Percentiles rank a stretch among this genome's conserved stretches.
Conservation (phyloP, 768 basidiomycete genomes). For the Lentinula edodes region DNA sequence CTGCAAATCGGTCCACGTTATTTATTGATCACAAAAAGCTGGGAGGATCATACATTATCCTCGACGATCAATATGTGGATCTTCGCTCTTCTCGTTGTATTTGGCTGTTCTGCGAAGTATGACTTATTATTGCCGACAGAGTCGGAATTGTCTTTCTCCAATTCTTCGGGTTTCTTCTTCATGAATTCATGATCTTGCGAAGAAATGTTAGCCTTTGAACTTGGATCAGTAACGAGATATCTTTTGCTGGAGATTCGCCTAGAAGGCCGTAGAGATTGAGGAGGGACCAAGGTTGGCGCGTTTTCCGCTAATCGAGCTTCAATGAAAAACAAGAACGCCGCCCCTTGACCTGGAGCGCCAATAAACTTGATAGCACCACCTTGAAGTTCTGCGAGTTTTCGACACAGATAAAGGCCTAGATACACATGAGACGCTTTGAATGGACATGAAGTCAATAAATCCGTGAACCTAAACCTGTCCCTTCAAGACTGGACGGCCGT, state of each 20-base stretch:
- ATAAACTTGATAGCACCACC: neutral
- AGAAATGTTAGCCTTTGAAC: neutral
- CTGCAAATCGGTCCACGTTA: neutral
- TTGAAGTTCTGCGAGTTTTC: constrained; percentile 4
- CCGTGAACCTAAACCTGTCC: constrained; percentile 1
- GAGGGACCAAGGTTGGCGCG: neutral
- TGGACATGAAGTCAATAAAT: neutral
- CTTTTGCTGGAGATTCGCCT: neutral
- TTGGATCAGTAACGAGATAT: no score
- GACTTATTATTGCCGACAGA: neutral
- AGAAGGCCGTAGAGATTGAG: neutral
- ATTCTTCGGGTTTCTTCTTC: no score
- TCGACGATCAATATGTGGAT: constrained; percentile 1
- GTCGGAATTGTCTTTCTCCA: no score
- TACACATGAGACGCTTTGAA: neutral
- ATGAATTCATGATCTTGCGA: no score
- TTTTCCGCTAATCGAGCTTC: neutral
- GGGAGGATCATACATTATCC: neutral
- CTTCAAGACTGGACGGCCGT: neutral
- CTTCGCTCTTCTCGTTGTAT: neutral
- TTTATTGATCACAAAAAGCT: no score
- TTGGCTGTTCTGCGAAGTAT: neutral
- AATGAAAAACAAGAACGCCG: neutral
- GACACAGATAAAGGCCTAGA: constrained; percentile 2
- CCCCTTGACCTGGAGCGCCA: neutral